Base-by-base conservation (phyloP, 2,329 filamentous ascomycete genomes). In the Xylaria sp. region DNA sequence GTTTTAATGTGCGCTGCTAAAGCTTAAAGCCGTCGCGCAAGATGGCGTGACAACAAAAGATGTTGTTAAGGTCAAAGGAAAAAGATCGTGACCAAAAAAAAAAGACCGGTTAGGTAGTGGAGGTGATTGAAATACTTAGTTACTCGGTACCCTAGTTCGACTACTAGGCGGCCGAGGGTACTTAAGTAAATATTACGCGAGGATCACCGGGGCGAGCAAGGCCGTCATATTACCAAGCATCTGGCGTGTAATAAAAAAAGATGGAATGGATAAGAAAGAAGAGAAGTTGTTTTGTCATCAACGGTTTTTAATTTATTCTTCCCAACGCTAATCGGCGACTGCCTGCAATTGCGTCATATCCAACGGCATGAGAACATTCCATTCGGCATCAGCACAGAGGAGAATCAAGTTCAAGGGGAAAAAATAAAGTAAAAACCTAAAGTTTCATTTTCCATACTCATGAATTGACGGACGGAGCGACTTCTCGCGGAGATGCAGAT, bases 341-440 rank as follows among this genome's bases (percentile, higher is more conserved):
- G 53, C 34, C 34, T 39, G 53, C 64, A 43, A 69, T 67, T 25
- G 72, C 73, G 72, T 71, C 73, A 76, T 76, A 66, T 66, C 48
- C 36, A 25, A 57, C 63, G 55, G 66, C 25, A 75, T 76, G 74
- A 75, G 71, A 68, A 69, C 53, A 68, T 69, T 43, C 28, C 53
- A 68, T 69, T 43, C 28, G 7, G 18, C 5, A 45, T 41, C 46
- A 61, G n/a, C 39, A 13, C 45, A 53, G 41, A 41, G 7, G 20
- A 39, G 18, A 23, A 41, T 28, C 39, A n/a, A 9, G 12, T 18
- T n/a, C n/a, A n/a, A n/a, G n/a, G n/a, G n/a, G n/a, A n/a, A n/a
- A 39, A 25, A 23, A 41, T 28, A 56, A n/a, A 9, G 12, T 18
- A 7, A 48, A 36, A 48, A 48, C 46, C 46, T 53, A 53, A 30